Evolutionary conservation across 179 eudicot species (phyloP).

Genomic region (Gypsophila paniculata): DNA sequence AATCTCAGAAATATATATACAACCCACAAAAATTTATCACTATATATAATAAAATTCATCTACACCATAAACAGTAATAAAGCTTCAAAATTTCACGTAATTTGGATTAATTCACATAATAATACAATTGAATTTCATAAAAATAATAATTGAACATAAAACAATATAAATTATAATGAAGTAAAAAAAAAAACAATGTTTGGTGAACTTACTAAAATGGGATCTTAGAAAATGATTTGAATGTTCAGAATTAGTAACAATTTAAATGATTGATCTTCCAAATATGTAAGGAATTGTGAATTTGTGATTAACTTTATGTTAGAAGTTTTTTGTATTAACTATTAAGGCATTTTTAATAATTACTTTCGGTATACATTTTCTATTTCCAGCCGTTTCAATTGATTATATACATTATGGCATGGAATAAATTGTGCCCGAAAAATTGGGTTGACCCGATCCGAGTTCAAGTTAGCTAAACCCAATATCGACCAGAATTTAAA

Average conservation of each 20-base stretch:
- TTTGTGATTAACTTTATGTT: no score
- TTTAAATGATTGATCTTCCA: not conserved
- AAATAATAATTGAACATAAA: not conserved
- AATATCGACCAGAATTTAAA: no score
- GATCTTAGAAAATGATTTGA: not conserved
- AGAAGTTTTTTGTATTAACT: no score
- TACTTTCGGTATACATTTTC: no score
- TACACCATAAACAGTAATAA: not conserved
- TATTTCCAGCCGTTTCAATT: no score
- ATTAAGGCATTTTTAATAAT: no score
- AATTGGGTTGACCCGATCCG: no score
- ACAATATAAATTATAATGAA: not conserved
- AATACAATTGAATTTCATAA: constrained; percentile 4
- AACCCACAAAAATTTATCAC: not conserved
- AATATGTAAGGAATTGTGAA: no score
- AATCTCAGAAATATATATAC: no score
- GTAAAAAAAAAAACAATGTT: constrained; percentile 1
- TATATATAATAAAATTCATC: not conserved
- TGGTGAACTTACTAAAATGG: constrained; percentile 3
- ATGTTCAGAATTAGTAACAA: not conserved
- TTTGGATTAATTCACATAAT: not conserved
- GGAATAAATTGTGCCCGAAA: no score
- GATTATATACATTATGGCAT: no score
- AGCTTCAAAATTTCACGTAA: not conserved
- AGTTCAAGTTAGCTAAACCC: no score